These are phyloP conservation scores for Phlegmacium glaucopus DNA, from an alignment of 768 basidiomycete genomes.

Conservation along the genomic window DNA sequence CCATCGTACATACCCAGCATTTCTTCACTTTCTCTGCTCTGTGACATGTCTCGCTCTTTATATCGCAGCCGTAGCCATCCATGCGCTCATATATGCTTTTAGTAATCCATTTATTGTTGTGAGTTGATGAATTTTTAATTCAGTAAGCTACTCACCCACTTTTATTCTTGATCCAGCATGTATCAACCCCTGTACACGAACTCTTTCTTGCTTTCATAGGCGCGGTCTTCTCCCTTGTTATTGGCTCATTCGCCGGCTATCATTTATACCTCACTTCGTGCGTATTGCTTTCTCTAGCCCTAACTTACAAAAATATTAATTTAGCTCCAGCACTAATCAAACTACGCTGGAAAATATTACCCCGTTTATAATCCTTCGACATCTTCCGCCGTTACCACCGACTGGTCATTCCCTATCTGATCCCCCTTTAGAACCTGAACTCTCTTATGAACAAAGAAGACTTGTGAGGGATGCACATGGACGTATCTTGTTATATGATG, in stretches of 20 bases:
- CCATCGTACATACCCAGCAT: constrained; percentile 80
- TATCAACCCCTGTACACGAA: constrained; percentile 67
- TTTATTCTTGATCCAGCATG: constrained; percentile 39
- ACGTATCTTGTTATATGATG: constrained; percentile 60
- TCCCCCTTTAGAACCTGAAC: constrained; percentile 70
- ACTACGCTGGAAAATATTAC: constrained; percentile 80
- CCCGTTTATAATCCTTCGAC: constrained; percentile 68
- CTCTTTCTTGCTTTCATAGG: constrained; percentile 61
- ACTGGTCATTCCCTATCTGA: constrained; percentile 54
- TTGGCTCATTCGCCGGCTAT: constrained; percentile 75
- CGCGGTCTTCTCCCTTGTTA: constrained; percentile 53
- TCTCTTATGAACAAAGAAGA: constrained; percentile 60
- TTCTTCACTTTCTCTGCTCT: constrained; percentile 72
- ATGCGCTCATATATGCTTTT: constrained; percentile 64
- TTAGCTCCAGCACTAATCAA: constrained; percentile 63
- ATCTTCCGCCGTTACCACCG: constrained; percentile 61
- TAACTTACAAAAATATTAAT: too few relatives aligned
- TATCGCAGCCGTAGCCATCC: constrained; percentile 47
- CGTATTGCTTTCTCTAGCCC: constrained; percentile 22
- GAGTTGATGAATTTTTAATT: constrained; percentile 20
- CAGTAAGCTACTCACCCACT: not conserved
- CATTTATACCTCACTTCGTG: constrained; percentile 76
- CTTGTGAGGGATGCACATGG: constrained; percentile 64
- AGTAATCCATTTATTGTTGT: constrained; percentile 61
- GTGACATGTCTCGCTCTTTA: constrained; percentile 63